phyloP scores from a whole-genome alignment of 441 rosid species.

The Biscutella laevigata region DNA sequence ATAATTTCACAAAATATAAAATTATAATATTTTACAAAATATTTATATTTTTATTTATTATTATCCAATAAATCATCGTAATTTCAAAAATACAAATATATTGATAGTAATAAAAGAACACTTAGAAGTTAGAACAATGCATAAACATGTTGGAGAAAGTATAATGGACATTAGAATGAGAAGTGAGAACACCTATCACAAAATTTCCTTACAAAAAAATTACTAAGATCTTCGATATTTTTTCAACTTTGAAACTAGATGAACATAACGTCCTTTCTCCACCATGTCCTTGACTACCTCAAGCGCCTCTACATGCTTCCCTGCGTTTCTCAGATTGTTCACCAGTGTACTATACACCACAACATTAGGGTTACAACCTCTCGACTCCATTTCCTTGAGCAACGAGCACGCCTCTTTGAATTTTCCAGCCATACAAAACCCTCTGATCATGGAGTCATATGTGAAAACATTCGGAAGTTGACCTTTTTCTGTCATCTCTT shows the following conservation, averaged over 20 bases:
- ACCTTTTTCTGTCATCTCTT: constrained; percentile 61
- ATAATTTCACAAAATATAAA: too few species aligned
- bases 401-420: constrained; percentile 62
- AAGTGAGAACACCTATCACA: neutral
- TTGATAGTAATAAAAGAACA: too few species aligned
- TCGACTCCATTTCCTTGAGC: constrained; percentile 78
- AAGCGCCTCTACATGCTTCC: constrained; percentile 66
- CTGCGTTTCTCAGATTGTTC: constrained; percentile 62
- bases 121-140: too few species aligned
- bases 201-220: neutral
- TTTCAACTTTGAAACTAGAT: constrained; percentile 47
- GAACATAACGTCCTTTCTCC: constrained; percentile 58
- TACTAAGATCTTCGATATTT: constrained; percentile 32
- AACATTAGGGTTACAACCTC: constrained; percentile 81
- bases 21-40: too few species aligned
- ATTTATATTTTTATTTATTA: too few species aligned
- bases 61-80: too few species aligned
- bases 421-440: constrained; percentile 67
- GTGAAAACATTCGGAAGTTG: constrained; percentile 80
- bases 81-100: too few species aligned
- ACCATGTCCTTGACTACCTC: constrained; percentile 57
- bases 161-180: too few species aligned
- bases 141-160: neutral
- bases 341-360: constrained; percentile 76
- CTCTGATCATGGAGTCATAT: constrained; percentile 77